A percentile compares a stretch with the other conserved stretches of the same genome.
phyloP scores from a whole-genome alignment of 768 basidiomycete genomes.

The Suillus discolor region DNA sequence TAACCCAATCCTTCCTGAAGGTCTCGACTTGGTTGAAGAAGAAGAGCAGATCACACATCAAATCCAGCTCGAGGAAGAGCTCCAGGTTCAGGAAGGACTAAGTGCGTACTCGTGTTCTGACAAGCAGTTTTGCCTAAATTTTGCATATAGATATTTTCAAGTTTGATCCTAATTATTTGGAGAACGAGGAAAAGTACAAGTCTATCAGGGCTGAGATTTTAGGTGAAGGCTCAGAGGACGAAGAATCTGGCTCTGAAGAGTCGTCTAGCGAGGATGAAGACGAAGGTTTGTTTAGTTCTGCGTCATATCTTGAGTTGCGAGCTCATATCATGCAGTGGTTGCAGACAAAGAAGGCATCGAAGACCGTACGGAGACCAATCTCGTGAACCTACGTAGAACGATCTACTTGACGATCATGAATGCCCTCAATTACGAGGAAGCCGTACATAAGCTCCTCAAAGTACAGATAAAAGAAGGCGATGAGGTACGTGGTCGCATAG shows the following conservation, averaged over 20 bases:
- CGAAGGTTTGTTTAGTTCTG: constrained; percentile 28
- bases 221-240: constrained; percentile 81
- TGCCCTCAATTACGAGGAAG: constrained; percentile 97
- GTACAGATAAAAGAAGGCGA: constrained; percentile 90
- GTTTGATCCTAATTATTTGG: constrained; percentile 80
- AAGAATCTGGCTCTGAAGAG: constrained; percentile 63
- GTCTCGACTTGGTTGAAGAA: constrained; percentile 94
- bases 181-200: constrained; percentile 94
- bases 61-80: constrained; percentile 88
- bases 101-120: constrained; percentile 48
- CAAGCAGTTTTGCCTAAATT: constrained; percentile 12
- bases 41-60: constrained; percentile 98
- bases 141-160: constrained; percentile 85
- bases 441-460: constrained; percentile 96
- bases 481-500: constrained; percentile 61
- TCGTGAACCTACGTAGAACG: constrained; percentile 90
- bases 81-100: constrained; percentile 91
- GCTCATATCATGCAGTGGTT: constrained; percentile 45
- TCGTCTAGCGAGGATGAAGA: constrained; percentile 70
- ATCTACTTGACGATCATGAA: constrained; percentile 99
- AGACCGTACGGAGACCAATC: constrained; percentile 92
- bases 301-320: constrained; percentile 31
- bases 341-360: constrained; percentile 89
- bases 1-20: constrained; percentile 92
- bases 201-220: constrained; percentile 92